Evolutionary conservation across 164 flowering plant genomes (phyloP).

Genomic region (Chimonanthus salicifolius): DNA sequence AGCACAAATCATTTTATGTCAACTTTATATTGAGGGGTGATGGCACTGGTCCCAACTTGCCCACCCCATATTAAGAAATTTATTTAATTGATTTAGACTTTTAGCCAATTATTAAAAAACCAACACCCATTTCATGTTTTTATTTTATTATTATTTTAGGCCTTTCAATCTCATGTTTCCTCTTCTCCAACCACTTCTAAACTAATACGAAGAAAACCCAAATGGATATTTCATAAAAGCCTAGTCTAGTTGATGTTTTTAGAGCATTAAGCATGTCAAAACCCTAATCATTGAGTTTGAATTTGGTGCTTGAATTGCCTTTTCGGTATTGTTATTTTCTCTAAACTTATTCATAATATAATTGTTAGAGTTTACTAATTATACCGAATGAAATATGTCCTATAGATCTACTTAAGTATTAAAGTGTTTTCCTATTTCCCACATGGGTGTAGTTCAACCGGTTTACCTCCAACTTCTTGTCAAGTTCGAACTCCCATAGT

Average conservation of each 20-base stretch:
- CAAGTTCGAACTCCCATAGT: too few species aligned
- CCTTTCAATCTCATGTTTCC: background rate
- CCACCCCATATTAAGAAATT: too few species aligned
- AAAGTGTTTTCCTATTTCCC: too few species aligned
- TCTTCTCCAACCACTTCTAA: background rate
- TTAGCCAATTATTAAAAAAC: background rate
- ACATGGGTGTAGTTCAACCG: too few species aligned
- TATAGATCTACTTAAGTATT: too few species aligned
- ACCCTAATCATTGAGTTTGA: too few species aligned
- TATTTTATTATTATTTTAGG: background rate
- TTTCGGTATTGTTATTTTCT: too few species aligned
- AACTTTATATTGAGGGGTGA: background rate
- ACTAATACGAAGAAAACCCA: background rate
- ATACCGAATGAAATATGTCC: too few species aligned
- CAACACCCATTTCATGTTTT: background rate
- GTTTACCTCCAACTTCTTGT: too few species aligned
- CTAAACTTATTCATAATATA: too few species aligned
- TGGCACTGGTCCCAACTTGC: background rate
- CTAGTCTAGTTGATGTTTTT: background rate
- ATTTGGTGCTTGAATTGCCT: too few species aligned
- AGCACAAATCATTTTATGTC: background rate
- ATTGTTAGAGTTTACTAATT: too few species aligned
- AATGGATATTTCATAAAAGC: background rate
- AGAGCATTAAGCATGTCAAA: background rate
- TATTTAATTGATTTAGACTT: background rate